Conservation (phyloP, 1,284 basidiomycete species). For the Ganoderma resinaceum region DNA sequence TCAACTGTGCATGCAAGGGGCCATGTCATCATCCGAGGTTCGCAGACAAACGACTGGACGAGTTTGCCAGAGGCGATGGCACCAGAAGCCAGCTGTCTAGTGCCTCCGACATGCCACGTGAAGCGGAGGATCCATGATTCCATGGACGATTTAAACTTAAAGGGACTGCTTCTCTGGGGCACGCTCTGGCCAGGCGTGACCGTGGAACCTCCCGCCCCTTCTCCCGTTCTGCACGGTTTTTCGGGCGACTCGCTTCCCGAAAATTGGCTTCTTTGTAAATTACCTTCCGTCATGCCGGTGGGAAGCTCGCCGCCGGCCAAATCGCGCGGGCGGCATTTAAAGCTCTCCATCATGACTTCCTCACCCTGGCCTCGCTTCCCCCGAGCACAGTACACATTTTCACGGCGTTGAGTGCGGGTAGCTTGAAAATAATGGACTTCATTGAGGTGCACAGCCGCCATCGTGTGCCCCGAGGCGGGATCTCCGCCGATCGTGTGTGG, state of each 20-base stretch:
- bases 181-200: not conserved
- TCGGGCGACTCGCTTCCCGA: slow-evolving; percentile 17
- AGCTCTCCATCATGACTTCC: not conserved
- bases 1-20: not conserved
- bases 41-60: slow-evolving; percentile 1
- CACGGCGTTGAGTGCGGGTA: not conserved
- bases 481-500: slow-evolving; percentile 21
- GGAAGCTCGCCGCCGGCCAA: slow-evolving; percentile 9
- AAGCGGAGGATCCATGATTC: not conserved
- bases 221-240: not conserved
- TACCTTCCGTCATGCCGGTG: slow-evolving; percentile 8
- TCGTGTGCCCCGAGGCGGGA: not conserved
- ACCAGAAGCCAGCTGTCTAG: not conserved
- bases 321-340: not conserved
- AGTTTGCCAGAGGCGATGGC: not conserved
- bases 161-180: slow-evolving; percentile 23
- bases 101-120: not conserved
- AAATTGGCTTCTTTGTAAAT: slow-evolving; percentile 18
- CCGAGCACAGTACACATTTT: not conserved
- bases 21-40: not conserved
- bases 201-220: slow-evolving; percentile 8
- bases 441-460: slow-evolving; percentile 20
- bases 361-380: slow-evolving; percentile 1
- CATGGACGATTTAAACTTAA: slow-evolving; percentile 4
- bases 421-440: not conserved